A percentile compares a stretch with the other conserved stretches of the same genome.
phyloP scores from a whole-genome alignment of 1,284 basidiomycete species.

The Sphaerobolus stellatus region DNA sequence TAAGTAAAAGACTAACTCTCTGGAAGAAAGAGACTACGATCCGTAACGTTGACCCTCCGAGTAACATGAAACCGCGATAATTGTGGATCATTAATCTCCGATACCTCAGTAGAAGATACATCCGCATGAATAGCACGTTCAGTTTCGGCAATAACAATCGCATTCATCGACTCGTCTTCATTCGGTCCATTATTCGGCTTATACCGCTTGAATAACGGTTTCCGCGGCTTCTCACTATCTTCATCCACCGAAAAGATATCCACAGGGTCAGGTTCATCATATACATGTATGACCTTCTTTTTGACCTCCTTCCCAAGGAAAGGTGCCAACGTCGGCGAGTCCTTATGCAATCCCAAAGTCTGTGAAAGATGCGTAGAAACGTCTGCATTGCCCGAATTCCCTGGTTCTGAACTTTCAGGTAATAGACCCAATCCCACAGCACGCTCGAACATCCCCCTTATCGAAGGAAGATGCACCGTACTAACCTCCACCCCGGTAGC shows the following conservation, averaged over 20 bases:
- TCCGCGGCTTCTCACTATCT: constrained; percentile 9
- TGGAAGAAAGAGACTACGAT: constrained; percentile 62
- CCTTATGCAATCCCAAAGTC: constrained; percentile 66
- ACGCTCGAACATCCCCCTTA: constrained; percentile 65
- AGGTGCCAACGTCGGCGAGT: constrained; percentile 68
- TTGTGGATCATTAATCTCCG: background rate
- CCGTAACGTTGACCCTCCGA: constrained; percentile 60
- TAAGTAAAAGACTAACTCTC: constrained; percentile 40
- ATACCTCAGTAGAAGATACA: background rate
- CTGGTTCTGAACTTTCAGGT: background rate
- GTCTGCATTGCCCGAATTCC: background rate
- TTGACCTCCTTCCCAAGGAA: constrained; percentile 63
- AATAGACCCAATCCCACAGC: constrained; percentile 51
- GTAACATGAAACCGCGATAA: constrained; percentile 60
- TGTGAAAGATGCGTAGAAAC: constrained; percentile 48
- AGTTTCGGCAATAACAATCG: background rate
- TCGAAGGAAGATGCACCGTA: constrained; percentile 56
- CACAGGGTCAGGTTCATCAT: constrained; percentile 45
- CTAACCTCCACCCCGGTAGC: constrained; percentile 56
- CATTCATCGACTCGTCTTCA: background rate
- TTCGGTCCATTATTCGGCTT: background rate
- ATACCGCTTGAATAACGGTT: background rate
- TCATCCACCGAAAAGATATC: constrained; percentile 37
- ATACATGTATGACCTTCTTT: constrained; percentile 55
- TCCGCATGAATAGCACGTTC: too few species aligned